phyloP scores from a whole-genome alignment of 2,329 filamentous ascomycete species.

The Exserohilum turcica region DNA sequence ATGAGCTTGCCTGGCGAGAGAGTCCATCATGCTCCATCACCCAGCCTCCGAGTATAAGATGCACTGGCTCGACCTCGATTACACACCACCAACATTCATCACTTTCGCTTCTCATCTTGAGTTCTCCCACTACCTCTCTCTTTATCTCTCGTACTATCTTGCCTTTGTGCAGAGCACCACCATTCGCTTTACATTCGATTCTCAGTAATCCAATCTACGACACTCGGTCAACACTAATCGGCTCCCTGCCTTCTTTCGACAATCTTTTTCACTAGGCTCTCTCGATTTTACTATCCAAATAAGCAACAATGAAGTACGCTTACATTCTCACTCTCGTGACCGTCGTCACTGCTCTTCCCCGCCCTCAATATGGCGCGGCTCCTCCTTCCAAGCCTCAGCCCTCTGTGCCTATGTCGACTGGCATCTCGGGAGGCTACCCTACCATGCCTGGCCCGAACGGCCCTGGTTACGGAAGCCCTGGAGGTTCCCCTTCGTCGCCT shows the following conservation, averaged over 20 bases:
- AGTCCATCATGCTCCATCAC: not conserved
- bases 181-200: not conserved
- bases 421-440: conserved; percentile 1
- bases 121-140: not conserved
- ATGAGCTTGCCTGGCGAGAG: not conserved
- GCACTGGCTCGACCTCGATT: not conserved
- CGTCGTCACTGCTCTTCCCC: conserved; percentile 9
- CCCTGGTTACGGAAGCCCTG: not conserved
- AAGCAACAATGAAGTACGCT: conserved; percentile 14
- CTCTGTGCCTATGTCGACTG: conserved; percentile 3
- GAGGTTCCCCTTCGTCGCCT: not conserved
- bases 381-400: not conserved
- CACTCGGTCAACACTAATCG: not conserved
- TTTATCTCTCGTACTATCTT: not conserved
- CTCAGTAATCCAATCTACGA: not conserved
- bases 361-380: conserved; percentile 1
- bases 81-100: conserved; percentile 9
- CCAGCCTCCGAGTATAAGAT: conserved; percentile 10
- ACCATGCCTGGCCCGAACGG: not conserved
- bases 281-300: not conserved
- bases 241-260: not conserved
- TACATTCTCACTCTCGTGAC: conserved; percentile 9
- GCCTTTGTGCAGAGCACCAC: conserved; percentile 10
- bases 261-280: not conserved
- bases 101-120: conserved; percentile 9